Base-by-base conservation (phyloP, 192 early-diverging fungal species). In the Backusella liffmaniae region DNA sequence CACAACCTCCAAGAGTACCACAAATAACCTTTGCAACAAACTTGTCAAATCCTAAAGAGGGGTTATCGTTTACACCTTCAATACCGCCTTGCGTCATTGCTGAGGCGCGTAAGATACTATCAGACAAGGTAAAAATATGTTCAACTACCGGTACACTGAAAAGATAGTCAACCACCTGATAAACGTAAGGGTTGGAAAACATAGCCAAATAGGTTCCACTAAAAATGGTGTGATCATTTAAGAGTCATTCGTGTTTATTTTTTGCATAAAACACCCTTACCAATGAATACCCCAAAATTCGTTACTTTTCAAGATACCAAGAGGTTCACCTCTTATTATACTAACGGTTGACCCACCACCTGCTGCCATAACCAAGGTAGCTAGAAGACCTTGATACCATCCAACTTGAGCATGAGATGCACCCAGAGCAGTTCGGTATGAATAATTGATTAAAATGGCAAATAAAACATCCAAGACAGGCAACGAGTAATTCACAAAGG, bases 361-460 rank as follows among this genome's bases (percentile, higher is more conserved):
- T 30, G 76, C 76, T 34, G 73, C 56, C 76, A 82, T 82, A 13
- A 82, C 73, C 16, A 75, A 18, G 7, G 76, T 77, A 29, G 80
- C 80, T 30, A 82, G 26, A n/a, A 78, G 46, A 67, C 80, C 80
- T 44, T 82, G 80, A 8, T 71, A 62, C 80, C 80, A 82, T 10
- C 76, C 80, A 70, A 82, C 72, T 56, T 70, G 76, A n/a, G 44
- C 67, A 70, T 82, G 80, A 23, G 44, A 73, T 15, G 46, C 76
- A 23, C 75, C 67, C n/a, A 76, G 26, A 16, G 67, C 67, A 29
- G 67, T 51, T 42, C 75, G 75, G 56, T 76, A 76, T 12, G 75
- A 68, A 42, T 76, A 76, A 21, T 76, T 74, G 37, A 74, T 74
- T 16, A 74, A 44, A 30, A 74, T n/a, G 5, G 73, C 73, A 67